Evolutionary conservation across 345 rosid genomes (phyloP).

Genomic region (Gossypium rotundifolium): DNA sequence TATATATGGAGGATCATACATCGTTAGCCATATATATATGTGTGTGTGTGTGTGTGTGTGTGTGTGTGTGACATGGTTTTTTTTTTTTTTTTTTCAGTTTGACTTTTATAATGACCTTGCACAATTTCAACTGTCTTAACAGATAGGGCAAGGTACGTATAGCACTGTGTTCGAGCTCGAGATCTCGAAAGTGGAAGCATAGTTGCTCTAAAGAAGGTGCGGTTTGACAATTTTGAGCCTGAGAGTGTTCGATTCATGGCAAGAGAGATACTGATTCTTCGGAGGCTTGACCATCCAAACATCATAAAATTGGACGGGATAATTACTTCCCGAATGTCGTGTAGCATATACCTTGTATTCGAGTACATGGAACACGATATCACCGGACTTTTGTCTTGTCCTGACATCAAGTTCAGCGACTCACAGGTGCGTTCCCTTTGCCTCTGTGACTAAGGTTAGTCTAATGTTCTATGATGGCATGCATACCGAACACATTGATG

Average conservation of each 20-base stretch:
- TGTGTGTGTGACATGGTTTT: not conserved
- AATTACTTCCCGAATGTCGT: slow-evolving; percentile 74
- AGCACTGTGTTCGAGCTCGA: slow-evolving; percentile 93
- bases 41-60: no score
- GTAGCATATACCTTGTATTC: slow-evolving; percentile 84
- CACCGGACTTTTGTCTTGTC: slow-evolving; percentile 55
- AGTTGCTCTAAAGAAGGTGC: slow-evolving; percentile 92
- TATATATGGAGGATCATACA: no score
- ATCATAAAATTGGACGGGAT: slow-evolving; percentile 84
- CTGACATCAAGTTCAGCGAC: slow-evolving; percentile 46
- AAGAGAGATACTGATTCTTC: slow-evolving; percentile 85
- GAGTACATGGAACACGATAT: slow-evolving; percentile 99
- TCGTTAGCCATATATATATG: no score
- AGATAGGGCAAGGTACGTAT: slow-evolving; percentile 99
- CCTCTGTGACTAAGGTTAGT: slow-evolving; percentile 2
- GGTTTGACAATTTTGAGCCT: slow-evolving; percentile 93
- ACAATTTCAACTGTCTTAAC: slow-evolving; percentile 15
- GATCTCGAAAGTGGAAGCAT: slow-evolving; percentile 72
- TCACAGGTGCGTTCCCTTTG: slow-evolving; percentile 65
- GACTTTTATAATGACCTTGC: not conserved
- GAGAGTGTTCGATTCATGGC: slow-evolving; percentile 99
- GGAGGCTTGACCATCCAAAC: slow-evolving; percentile 88
- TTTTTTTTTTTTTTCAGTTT: not conserved
- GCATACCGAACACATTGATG: not conserved
- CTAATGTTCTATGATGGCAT: not conserved